Evolutionary conservation across 805 yeast species (phyloP).

Genomic region (Lipomyces starkeyi): DNA sequence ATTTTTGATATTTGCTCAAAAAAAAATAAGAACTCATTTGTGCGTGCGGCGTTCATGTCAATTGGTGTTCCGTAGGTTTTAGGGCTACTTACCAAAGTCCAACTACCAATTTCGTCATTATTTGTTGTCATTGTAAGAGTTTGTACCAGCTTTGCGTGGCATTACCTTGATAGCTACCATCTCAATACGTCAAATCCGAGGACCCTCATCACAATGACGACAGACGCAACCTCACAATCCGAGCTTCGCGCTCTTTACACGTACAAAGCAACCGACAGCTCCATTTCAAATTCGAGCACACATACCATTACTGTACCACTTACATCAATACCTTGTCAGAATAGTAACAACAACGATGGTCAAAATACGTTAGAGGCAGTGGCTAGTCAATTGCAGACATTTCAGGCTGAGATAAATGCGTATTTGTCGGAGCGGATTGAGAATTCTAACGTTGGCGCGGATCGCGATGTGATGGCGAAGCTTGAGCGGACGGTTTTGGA

Average conservation of each 20-base stretch:
- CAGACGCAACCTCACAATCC: background rate
- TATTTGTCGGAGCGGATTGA: slow-evolving; percentile 35
- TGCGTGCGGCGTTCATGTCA: background rate
- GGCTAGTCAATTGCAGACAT: slow-evolving; percentile 13
- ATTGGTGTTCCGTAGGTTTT: background rate
- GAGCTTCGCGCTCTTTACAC: background rate
- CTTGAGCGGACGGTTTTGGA: slow-evolving; percentile 32
- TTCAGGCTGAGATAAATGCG: slow-evolving; percentile 34
- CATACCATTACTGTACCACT: background rate
- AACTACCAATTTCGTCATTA: too few species aligned
- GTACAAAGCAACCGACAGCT: background rate
- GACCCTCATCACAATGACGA: background rate
- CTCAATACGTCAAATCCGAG: background rate
- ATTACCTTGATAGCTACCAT: background rate
- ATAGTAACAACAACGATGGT: background rate
- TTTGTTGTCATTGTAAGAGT: too few species aligned
- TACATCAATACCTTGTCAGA: background rate
- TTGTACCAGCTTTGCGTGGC: background rate
- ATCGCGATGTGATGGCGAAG: slow-evolving; percentile 18
- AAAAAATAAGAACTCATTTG: too few species aligned
- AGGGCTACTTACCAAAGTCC: background rate
- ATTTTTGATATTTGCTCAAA: too few species aligned
- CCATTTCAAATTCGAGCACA: background rate
- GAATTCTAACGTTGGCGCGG: background rate
- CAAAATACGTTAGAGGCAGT: slow-evolving; percentile 11